These are phyloP conservation scores for Acmispon strigosus DNA, from an alignment of 306 rosid species.

Conservation along the genomic window DNA sequence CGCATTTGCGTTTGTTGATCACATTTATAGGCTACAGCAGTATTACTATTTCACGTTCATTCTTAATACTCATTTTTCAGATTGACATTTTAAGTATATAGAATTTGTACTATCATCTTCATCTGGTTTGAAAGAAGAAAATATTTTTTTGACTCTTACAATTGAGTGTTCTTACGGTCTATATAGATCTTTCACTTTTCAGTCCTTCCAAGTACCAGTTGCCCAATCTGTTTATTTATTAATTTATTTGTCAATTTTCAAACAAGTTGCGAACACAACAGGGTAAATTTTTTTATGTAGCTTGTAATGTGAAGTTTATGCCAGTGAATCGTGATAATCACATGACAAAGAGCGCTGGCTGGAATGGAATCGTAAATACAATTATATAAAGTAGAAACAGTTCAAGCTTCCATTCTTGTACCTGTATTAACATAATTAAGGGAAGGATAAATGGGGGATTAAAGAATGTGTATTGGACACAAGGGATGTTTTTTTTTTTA, in stretches of 20 bases:
- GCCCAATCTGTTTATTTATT: background rate
- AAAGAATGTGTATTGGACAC: too few species aligned
- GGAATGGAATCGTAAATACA: too few species aligned
- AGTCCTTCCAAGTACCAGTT: background rate
- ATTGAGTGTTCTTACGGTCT: background rate
- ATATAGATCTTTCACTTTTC: background rate
- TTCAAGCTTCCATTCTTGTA: too few species aligned
- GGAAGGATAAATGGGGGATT: too few species aligned
- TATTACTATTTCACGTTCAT: constrained; percentile 7
- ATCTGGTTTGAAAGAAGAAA: background rate
- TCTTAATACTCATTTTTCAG: background rate
- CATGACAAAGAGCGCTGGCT: too few species aligned
- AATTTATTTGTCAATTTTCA: background rate
- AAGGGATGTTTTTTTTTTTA: too few species aligned
- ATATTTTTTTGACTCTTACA: background rate
- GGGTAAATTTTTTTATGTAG: background rate
- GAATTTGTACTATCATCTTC: background rate
- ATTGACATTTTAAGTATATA: background rate
- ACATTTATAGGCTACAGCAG: constrained; percentile 1
- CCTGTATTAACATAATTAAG: too few species aligned
- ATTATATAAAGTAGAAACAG: too few species aligned
- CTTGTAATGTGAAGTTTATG: background rate
- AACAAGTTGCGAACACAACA: background rate
- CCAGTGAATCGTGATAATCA: background rate
- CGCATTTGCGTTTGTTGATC: background rate